Percentiles rank a stretch among this genome's conserved stretches.
Evolutionary conservation across 2,329 filamentous ascomycete species (phyloP).

Genomic region (Metarhizium rileyi): DNA sequence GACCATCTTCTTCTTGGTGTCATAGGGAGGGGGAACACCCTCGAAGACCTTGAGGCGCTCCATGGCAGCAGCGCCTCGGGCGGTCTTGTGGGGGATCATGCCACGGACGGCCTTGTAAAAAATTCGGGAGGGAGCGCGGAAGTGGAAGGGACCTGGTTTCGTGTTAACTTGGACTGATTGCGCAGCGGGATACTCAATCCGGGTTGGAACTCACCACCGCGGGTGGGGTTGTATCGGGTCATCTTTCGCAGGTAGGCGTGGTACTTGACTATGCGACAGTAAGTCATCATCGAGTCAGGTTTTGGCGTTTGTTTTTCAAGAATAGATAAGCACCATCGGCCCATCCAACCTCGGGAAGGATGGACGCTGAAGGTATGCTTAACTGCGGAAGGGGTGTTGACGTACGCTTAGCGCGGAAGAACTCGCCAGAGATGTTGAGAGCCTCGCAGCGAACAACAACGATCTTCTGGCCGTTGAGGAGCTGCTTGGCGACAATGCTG

Average conservation of each 20-base stretch:
- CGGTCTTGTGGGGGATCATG: constrained; percentile 99
- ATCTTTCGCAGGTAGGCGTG: constrained; percentile 99
- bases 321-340: not conserved
- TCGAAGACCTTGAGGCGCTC: constrained; percentile 99
- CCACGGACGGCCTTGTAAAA: constrained; percentile 99
- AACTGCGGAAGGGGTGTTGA: constrained; percentile 26
- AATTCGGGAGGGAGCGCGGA: constrained; percentile 97
- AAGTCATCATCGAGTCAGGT: constrained; percentile 25
- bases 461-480: constrained; percentile 98
- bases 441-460: constrained; percentile 97
- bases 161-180: constrained; percentile 24
- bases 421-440: constrained; percentile 99
- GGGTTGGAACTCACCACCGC: constrained; percentile 64
- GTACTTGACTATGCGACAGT: constrained; percentile 84
- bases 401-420: constrained; percentile 99
- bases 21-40: constrained; percentile 96
- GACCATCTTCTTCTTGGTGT: constrained; percentile 99
- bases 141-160: constrained; percentile 87
- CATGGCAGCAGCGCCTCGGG: constrained; percentile 89
- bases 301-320: constrained; percentile 1
- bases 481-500: constrained; percentile 97
- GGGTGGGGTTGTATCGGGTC: constrained; percentile 98
- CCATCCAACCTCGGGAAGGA: not conserved
- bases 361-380: too few species aligned
- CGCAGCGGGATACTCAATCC: constrained; percentile 5